A percentile compares a stretch with the other conserved stretches of the same genome.
Evolutionary conservation across 441 rosid species (phyloP).

Genomic region (Populus trichocarpa): DNA sequence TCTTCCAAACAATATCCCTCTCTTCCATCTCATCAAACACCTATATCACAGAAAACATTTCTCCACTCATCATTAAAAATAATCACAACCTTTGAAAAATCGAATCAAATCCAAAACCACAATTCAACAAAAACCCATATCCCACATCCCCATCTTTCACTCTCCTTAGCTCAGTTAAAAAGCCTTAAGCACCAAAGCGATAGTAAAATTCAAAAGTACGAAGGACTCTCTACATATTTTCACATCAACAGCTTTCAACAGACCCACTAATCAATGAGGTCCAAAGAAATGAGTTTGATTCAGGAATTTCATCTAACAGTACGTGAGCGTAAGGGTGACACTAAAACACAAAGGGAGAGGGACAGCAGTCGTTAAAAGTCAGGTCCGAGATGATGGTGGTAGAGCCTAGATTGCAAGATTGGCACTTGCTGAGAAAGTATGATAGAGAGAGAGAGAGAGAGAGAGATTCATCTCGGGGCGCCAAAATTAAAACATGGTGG

Average conservation of each 20-base stretch:
- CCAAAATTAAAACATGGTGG: constrained; percentile 11
- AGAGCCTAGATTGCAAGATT: constrained; percentile 19
- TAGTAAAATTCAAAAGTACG: constrained; percentile 30
- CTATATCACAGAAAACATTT: constrained; percentile 30
- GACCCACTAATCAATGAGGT: constrained; percentile 33
- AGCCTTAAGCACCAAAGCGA: constrained; percentile 33
- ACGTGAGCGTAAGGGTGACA: constrained; percentile 17
- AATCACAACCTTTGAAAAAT: constrained; percentile 29
- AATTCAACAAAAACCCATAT: constrained; percentile 28
- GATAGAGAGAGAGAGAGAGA: neutral
- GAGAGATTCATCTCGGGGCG: constrained; percentile 32
- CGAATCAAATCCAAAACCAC: constrained; percentile 30
- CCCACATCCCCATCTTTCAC: constrained; percentile 26
- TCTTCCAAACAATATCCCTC: constrained; percentile 53
- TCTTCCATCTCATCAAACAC: constrained; percentile 42
- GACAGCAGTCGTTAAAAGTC: constrained; percentile 30
- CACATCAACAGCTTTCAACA: constrained; percentile 14
- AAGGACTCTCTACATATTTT: constrained; percentile 19
- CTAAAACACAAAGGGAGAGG: constrained; percentile 17
- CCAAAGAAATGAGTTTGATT: constrained; percentile 32
- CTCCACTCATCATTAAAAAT: constrained; percentile 38
- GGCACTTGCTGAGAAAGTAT: constrained; percentile 22
- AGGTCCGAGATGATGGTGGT: constrained; percentile 23
- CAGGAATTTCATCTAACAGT: constrained; percentile 30
- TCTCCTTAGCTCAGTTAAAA: constrained; percentile 24